Conservation (phyloP, 257 asterid genomes). For the Solanum chiquidenum region DNA sequence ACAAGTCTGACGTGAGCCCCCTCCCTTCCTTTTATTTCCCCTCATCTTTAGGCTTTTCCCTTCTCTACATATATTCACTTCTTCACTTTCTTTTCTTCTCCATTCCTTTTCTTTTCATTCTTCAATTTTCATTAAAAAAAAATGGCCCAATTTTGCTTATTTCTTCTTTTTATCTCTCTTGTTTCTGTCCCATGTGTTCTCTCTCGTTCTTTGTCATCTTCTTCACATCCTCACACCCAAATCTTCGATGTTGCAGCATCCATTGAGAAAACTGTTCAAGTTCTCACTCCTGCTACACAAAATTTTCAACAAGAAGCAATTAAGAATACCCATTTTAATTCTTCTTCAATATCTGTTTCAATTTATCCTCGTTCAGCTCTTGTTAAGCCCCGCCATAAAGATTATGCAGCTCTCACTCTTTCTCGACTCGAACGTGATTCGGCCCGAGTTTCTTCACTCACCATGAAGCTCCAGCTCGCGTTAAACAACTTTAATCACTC, state of each 20-base stretch:
- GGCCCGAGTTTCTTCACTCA: slow-evolving; percentile 34
- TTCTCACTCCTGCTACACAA: not conserved
- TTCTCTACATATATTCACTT: not conserved
- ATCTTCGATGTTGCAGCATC: slow-evolving; percentile 11
- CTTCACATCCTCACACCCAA: not conserved
- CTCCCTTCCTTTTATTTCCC: not conserved
- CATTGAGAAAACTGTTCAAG: slow-evolving; percentile 1
- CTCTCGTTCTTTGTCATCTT: not conserved
- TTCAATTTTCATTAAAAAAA: not conserved
- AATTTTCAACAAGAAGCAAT: not conserved
- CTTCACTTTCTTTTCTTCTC: not conserved
- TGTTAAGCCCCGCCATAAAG: not conserved
- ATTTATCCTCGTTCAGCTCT: slow-evolving; percentile 52
- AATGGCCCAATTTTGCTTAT: not conserved
- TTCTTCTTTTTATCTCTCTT: not conserved
- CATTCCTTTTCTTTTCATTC: not conserved
- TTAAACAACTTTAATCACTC: slow-evolving; percentile 4
- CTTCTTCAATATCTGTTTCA: slow-evolving; percentile 23
- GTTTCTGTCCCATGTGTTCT: not conserved
- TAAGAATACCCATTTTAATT: not conserved
- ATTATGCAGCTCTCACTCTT: slow-evolving; percentile 44
- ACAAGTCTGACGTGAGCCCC: slow-evolving; percentile 5
- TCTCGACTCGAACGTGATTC: slow-evolving; percentile 46
- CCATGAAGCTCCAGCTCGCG: slow-evolving; percentile 9
- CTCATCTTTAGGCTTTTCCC: not conserved